phyloP scores from a whole-genome alignment of 2,329 filamentous ascomycete species.

The Zymoseptoria ardabiliae region DNA sequence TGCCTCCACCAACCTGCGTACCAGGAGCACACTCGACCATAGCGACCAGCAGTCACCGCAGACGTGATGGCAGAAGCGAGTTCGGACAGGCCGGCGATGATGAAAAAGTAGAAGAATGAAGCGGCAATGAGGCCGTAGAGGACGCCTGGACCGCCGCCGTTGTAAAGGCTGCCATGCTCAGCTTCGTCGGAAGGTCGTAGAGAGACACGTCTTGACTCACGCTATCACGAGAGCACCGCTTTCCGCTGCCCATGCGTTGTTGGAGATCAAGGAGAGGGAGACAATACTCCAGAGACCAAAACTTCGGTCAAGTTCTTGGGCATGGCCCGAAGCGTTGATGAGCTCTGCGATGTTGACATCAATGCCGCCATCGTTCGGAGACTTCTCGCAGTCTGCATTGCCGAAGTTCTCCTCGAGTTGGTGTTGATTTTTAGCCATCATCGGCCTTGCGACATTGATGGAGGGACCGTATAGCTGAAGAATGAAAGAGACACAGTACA shows the following conservation, averaged over 20 bases:
- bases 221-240: constrained; percentile 20
- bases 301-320: constrained; percentile 45
- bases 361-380: background rate
- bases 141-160: constrained; percentile 41
- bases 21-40: constrained; percentile 42
- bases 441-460: background rate
- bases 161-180: constrained; percentile 31
- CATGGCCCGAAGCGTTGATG: constrained; percentile 46
- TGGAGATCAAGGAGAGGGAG: constrained; percentile 34
- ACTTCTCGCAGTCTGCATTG: background rate
- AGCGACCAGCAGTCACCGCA: constrained; percentile 42
- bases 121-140: constrained; percentile 44
- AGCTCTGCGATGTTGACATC: constrained; percentile 19
- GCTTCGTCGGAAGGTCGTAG: too few relatives aligned
- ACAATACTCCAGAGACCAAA: constrained; percentile 43
- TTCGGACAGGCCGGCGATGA: constrained; percentile 46
- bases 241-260: constrained; percentile 29
- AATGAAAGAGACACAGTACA: too few relatives aligned
- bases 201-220: too few relatives aligned
- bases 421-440: background rate
- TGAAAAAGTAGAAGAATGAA: constrained; percentile 45
- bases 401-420: background rate
- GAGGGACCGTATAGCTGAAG: background rate
- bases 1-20: constrained; percentile 46
- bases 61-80: constrained; percentile 38